Evolutionary conservation across 1,139 yeast species (phyloP).

Genomic region (Pichia sp.): DNA sequence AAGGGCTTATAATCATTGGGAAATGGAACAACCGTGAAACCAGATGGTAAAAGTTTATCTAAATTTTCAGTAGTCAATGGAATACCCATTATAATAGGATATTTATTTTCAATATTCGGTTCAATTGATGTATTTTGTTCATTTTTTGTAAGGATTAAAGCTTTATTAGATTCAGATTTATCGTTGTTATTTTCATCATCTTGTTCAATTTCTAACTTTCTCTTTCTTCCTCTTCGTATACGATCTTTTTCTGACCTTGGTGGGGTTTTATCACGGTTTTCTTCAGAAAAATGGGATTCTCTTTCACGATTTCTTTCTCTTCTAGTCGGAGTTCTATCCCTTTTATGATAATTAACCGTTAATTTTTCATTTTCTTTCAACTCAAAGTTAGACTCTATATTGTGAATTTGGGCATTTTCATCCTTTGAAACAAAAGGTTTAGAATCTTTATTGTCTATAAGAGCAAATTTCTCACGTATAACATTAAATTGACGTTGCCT

Average conservation of each 20-base stretch:
- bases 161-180: neutral
- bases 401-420: neutral
- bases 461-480: constrained; percentile 6
- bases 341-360: constrained; percentile 11
- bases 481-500: constrained; percentile 3
- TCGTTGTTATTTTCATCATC: constrained; percentile 6
- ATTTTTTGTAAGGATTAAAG: constrained; percentile 21
- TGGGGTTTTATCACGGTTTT: constrained; percentile 13
- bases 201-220: constrained; percentile 31
- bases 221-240: constrained; percentile 13
- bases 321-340: constrained; percentile 15
- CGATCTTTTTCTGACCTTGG: constrained; percentile 8
- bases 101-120: constrained; percentile 34
- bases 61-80: constrained; percentile 45
- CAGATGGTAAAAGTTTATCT: constrained; percentile 49
- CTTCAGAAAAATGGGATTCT: constrained; percentile 15
- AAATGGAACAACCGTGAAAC: constrained; percentile 42
- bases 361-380: no score
- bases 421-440: constrained; percentile 16
- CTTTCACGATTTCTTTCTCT: constrained; percentile 1
- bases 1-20: constrained; percentile 44
- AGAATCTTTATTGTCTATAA: constrained; percentile 30
- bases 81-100: constrained; percentile 42
- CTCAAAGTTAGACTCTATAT: no score
- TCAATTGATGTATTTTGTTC: constrained; percentile 11